These are phyloP conservation scores for Cystobasidium slooffiae DNA, from an alignment of 1,284 basidiomycete species.

Conservation along the genomic window DNA sequence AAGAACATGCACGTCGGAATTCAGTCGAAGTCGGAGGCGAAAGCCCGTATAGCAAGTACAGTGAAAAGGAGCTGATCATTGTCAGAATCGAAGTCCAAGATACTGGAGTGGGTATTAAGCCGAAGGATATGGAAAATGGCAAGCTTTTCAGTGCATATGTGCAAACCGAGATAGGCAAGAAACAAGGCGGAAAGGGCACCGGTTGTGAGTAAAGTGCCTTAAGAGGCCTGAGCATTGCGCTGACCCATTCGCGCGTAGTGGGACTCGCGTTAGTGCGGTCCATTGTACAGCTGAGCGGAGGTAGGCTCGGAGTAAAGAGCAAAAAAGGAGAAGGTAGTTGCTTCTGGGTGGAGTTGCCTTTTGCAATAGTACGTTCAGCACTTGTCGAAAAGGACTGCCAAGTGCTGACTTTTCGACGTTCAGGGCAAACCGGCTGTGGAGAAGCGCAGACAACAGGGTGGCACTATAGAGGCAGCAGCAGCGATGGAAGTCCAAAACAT, in stretches of 20 bases:
- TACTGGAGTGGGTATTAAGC: slow-evolving; percentile 17
- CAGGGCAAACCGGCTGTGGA: slow-evolving; percentile 10
- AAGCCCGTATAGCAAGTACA: slow-evolving; percentile 17
- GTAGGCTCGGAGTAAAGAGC: slow-evolving; percentile 67
- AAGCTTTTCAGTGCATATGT: slow-evolving; percentile 43
- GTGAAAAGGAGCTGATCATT: slow-evolving; percentile 9
- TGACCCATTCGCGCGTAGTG: slow-evolving; percentile 5
- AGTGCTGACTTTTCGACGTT: neutral
- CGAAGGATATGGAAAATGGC: slow-evolving; percentile 11
- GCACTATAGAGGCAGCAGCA: neutral
- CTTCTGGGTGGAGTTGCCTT: slow-evolving; percentile 11
- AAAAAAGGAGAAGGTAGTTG: slow-evolving; percentile 2
- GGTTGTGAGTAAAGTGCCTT: neutral
- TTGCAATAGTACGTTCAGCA: neutral
- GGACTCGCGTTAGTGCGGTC: slow-evolving; percentile 83
- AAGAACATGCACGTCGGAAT: neutral
- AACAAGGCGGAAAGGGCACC: slow-evolving; percentile 62
- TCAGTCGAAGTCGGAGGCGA: neutral
- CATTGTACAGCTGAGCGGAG: slow-evolving; percentile 81
- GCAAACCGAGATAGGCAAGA: slow-evolving; percentile 65
- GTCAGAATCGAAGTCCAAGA: slow-evolving; percentile 27
- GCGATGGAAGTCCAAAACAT: neutral
- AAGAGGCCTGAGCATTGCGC: neutral
- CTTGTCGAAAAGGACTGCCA: too few relatives aligned
- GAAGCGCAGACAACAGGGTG: slow-evolving; percentile 1